A percentile compares a stretch with the other conserved stretches of the same genome.
These are phyloP conservation scores for Ceriops decandra DNA, from an alignment of 345 rosid species.

Conservation along the genomic window DNA sequence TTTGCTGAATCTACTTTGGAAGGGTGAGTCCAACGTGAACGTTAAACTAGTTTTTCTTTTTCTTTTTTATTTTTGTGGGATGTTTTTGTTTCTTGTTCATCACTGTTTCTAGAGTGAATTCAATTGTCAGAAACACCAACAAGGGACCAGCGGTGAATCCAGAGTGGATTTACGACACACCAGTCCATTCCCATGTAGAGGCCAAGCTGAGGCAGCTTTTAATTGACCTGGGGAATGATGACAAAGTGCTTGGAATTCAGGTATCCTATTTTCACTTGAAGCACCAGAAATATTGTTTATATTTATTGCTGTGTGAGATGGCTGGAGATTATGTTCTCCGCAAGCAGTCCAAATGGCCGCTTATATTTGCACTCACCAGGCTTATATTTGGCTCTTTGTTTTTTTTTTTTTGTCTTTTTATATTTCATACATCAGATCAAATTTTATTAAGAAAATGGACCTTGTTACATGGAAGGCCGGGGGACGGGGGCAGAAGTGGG, in stretches of 20 bases:
- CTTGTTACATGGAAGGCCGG: no score
- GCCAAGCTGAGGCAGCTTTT: conserved; percentile 75
- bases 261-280: conserved; percentile 24
- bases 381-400: no score
- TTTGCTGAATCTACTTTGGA: conserved; percentile 84
- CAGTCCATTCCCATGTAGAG: conserved; percentile 74
- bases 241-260: conserved; percentile 92
- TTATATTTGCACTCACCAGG: no score
- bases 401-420: no score
- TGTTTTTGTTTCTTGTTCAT: conserved; percentile 4
- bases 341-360: no score
- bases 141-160: conserved; percentile 56
- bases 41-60: no score
- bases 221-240: conserved; percentile 66
- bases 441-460: no score
- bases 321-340: no score
- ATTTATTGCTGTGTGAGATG: no score
- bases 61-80: background rate
- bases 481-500: no score
- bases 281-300: no score
- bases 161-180: conserved; percentile 71
- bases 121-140: conserved; percentile 47
- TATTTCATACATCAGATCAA: no score
- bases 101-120: conserved; percentile 4
- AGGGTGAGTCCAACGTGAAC: conserved; percentile 54